Evolutionary conservation across 495 filamentous ascomycete species (phyloP), one percentile per base, ranked within the genome.

Genomic region (Choiromyces venosus): DNA sequence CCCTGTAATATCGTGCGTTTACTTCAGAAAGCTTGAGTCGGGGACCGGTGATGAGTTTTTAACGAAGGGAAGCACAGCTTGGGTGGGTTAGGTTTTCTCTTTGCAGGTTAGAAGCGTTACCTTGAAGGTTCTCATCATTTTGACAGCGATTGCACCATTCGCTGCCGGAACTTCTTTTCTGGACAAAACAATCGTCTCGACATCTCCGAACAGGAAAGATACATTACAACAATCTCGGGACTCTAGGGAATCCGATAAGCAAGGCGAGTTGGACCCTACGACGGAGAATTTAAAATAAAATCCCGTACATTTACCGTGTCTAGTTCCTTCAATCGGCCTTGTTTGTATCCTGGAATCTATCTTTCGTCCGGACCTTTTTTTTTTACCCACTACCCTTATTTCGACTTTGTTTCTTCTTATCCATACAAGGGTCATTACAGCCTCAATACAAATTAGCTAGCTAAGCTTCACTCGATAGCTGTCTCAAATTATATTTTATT

Each of bases 51-150:
- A 70, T 76, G 75, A 77, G 75, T 69, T 77, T 77, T 77, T 77
- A 77, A 77, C 42, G 75, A 77, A 76, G 74, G 39, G 74, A 37
- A 46, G 44, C 38, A 40, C 46, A 72, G 70, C 65, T 75, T 46
- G 56, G 35, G 4, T 77, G 75, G 75, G 74, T 77, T 77, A 77
- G 75, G 75, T 74, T 72, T 77, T 12, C 52, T 33, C 52, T 61
- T 61, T 42, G 6, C 25, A 61, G 52, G 52, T 29, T 61, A n/a
- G 21, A 33, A 25, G 46, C 65, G 74, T 69, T 77, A 77, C 75
- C 76, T 77, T 25, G 66, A 77, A 61, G 40, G 75, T 77, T 77
- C 75, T 77, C 75, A 77, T 77, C 75, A 77, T 77, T 77, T 77
- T 77, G 74, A 76, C 75, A 40, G 66, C 75, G 75, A 77, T 77